A percentile compares a stretch with the other conserved stretches of the same genome.
Conservation (phyloP, 805 yeast genomes). For the Kodamaea nitidulidarum region DNA sequence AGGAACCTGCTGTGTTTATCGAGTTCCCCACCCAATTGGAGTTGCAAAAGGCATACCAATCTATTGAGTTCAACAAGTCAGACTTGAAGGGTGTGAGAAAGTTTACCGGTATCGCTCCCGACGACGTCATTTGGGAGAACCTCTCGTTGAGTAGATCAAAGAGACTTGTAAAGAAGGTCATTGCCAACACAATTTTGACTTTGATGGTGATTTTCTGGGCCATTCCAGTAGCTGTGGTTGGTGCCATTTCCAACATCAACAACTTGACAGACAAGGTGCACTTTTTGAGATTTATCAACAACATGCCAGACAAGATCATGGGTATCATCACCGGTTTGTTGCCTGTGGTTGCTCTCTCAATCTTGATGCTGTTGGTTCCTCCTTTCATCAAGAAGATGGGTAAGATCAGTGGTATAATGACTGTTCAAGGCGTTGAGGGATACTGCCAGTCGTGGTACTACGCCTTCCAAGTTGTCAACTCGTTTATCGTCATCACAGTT, state of each 20-base stretch:
- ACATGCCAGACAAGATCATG: conserved; percentile 21
- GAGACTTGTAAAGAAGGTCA: conserved; percentile 52
- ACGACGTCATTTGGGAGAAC: conserved; percentile 82
- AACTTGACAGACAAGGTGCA: conserved; percentile 21
- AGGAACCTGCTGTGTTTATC: conserved; percentile 67
- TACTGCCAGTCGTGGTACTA: conserved; percentile 27
- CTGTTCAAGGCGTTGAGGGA: conserved; percentile 23
- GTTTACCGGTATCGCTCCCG: conserved; percentile 67
- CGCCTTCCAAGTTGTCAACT: conserved; percentile 29
- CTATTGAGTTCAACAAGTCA: conserved; percentile 52
- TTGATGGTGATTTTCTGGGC: conserved; percentile 80
- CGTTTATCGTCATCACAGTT: conserved; percentile 22
- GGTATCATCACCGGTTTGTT: conserved; percentile 27
- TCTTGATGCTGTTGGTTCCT: conserved; percentile 28
- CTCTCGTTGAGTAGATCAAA: conserved; percentile 52
- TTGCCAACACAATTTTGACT: conserved; percentile 63
- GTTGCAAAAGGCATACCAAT: conserved; percentile 85
- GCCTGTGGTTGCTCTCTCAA: conserved; percentile 24
- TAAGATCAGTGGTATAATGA: conserved; percentile 21
- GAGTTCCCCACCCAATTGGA: conserved; percentile 83
- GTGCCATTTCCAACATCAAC: conserved; percentile 29
- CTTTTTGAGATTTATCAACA: conserved; percentile 22
- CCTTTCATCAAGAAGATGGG: conserved; percentile 26
- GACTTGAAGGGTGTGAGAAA: conserved; percentile 45
- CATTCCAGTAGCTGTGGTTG: conserved; percentile 40